phyloP scores from a whole-genome alignment of 257 asterid genomes.

The Solanum clarkiae region DNA sequence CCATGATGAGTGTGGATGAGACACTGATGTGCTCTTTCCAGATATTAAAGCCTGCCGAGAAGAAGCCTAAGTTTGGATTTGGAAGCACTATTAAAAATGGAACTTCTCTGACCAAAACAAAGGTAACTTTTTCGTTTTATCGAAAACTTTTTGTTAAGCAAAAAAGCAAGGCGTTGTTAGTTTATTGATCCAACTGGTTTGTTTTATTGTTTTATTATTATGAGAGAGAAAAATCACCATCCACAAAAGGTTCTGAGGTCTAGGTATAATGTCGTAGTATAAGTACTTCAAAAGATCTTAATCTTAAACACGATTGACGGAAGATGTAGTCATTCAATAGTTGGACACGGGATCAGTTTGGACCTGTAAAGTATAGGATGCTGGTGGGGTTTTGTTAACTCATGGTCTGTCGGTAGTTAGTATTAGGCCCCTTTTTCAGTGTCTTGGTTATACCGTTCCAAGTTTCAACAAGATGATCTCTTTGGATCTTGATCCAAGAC shows the following conservation, averaged over 20 bases:
- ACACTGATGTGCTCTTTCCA: conserved; percentile 85
- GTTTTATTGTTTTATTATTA: not conserved
- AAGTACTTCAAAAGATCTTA: not conserved
- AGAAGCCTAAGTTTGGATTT: conserved; percentile 59
- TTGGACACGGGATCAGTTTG: not conserved
- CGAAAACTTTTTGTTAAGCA: not conserved
- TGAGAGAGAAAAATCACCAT: not conserved
- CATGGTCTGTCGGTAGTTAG: not conserved
- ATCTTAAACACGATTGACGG: not conserved
- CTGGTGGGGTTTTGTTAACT: not conserved
- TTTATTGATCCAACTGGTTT: not conserved
- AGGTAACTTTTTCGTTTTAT: conserved; percentile 20
- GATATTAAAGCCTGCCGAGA: conserved; percentile 66
- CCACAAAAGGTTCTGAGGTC: not conserved
- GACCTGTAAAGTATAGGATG: not conserved
- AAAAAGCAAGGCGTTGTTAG: not conserved
- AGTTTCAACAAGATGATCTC: not conserved
- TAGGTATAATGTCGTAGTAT: not conserved
- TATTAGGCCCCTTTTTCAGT: not conserved
- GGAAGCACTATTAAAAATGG: conserved; percentile 53
- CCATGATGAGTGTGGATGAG: conserved; percentile 81
- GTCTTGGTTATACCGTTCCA: not conserved
- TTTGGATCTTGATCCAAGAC: not conserved
- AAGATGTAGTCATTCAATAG: not conserved
- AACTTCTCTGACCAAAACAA: conserved; percentile 35